Percentiles rank a stretch among this genome's conserved stretches.
phyloP scores from a whole-genome alignment of 768 basidiomycete species.

The Paxillus rubicundulus region DNA sequence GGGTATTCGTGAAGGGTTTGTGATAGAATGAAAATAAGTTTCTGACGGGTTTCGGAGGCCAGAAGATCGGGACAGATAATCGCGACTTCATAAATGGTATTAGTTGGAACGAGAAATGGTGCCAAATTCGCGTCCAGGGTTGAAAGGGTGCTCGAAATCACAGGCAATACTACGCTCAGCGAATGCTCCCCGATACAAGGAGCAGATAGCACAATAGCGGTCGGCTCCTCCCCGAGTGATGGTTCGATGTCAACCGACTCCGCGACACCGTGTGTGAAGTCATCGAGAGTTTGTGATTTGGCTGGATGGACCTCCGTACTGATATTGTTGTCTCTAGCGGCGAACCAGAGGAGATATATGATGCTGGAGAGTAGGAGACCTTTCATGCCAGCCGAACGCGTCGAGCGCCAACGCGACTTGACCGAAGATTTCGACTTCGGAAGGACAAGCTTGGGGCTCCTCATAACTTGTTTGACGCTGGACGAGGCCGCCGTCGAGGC shows the following conservation, averaged over 20 bases:
- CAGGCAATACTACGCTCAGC: slow-evolving; percentile 49
- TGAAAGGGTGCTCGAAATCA: slow-evolving; percentile 36
- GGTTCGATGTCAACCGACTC: background rate
- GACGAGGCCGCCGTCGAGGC: too few species aligned
- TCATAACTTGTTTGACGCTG: too few species aligned
- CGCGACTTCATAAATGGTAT: slow-evolving; percentile 43
- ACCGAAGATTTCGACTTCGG: too few species aligned
- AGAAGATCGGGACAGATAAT: slow-evolving; percentile 44
- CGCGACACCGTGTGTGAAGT: background rate
- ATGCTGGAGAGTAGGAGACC: background rate
- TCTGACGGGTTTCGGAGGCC: slow-evolving; percentile 32
- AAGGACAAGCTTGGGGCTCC: too few species aligned
- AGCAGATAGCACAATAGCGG: background rate
- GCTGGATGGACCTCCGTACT: background rate
- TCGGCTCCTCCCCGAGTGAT: background rate
- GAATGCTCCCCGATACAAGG: slow-evolving; percentile 29
- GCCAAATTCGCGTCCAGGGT: slow-evolving; percentile 35
- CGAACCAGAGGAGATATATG: slow-evolving; percentile 13
- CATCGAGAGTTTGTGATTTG: background rate
- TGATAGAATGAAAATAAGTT: slow-evolving; percentile 35
- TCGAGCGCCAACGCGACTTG: too few species aligned
- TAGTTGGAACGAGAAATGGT: slow-evolving; percentile 37
- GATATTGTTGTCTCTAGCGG: background rate
- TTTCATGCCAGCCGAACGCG: too few species aligned
- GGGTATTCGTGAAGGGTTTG: slow-evolving; percentile 33